These are phyloP conservation scores for Penicillium sp. DNA, from an alignment of 2,329 filamentous ascomycete genomes.

Conservation along the genomic window DNA sequence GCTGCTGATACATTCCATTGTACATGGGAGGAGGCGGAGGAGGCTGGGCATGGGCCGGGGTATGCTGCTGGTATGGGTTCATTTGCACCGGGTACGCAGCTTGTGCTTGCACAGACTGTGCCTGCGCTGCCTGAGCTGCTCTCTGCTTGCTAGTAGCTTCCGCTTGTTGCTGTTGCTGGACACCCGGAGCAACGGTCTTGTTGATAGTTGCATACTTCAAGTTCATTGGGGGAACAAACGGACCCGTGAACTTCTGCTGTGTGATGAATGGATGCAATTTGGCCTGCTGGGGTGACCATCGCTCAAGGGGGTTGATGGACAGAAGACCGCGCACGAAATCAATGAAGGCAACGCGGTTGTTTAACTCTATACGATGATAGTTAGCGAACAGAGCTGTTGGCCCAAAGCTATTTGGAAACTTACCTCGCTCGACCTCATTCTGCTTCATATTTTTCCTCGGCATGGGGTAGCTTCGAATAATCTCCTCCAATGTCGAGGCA, in stretches of 20 bases:
- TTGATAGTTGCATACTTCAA: slow-evolving; percentile 82
- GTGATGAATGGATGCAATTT: slow-evolving; percentile 98
- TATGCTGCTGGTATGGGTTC: slow-evolving; percentile 50
- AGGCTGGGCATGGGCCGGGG: slow-evolving; percentile 48
- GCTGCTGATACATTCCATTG: slow-evolving; percentile 71
- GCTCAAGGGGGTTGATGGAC: slow-evolving; percentile 91
- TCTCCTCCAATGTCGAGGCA: slow-evolving; percentile 88
- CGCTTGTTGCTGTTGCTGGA: slow-evolving; percentile 93
- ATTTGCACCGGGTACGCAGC: slow-evolving; percentile 65
- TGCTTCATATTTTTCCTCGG: slow-evolving; percentile 99
- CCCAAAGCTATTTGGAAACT: slow-evolving; percentile 10
- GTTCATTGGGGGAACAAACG: slow-evolving; percentile 96
- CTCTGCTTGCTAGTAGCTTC: slow-evolving; percentile 92
- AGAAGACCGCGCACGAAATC: slow-evolving; percentile 93
- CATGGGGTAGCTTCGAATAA: slow-evolving; percentile 98
- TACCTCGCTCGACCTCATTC: slow-evolving; percentile 93
- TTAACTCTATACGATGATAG: slow-evolving; percentile 72
- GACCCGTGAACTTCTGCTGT: slow-evolving; percentile 93
- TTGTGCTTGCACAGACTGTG: slow-evolving; percentile 49
- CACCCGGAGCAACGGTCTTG: slow-evolving; percentile 85
- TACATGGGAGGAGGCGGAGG: slow-evolving; percentile 64
- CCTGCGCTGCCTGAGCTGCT: slow-evolving; percentile 65
- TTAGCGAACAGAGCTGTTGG: slow-evolving; percentile 17
- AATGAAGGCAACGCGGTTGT: slow-evolving; percentile 94
- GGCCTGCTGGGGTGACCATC: slow-evolving; percentile 97